A percentile compares a stretch with the other conserved stretches of the same genome.
These are phyloP conservation scores for Chamaecrista fasciculata DNA, from an alignment of 306 rosid species.

Conservation along the genomic window DNA sequence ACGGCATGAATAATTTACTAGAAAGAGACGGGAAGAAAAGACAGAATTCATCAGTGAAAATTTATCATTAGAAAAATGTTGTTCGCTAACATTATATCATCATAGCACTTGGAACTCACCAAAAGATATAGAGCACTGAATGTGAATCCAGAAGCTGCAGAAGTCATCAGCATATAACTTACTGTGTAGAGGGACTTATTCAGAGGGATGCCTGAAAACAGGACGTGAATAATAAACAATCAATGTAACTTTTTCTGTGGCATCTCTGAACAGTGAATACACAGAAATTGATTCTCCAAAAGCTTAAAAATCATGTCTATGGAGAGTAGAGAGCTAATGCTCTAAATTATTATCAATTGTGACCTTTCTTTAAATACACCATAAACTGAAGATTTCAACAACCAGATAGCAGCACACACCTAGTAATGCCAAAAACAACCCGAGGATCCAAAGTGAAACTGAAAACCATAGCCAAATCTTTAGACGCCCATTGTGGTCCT, in stretches of 20 bases:
- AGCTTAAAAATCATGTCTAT: slow-evolving; percentile 7
- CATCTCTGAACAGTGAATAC: slow-evolving; percentile 6
- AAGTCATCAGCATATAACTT: slow-evolving; percentile 80
- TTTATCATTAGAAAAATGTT: background rate
- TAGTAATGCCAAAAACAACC: slow-evolving; percentile 48
- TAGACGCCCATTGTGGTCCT: slow-evolving; percentile 81
- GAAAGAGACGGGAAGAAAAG: background rate
- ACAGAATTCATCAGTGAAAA: background rate
- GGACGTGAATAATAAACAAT: background rate
- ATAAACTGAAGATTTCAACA: slow-evolving; percentile 9
- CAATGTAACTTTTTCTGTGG: slow-evolving; percentile 7
- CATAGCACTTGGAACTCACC: slow-evolving; percentile 53
- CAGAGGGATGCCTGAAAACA: slow-evolving; percentile 68
- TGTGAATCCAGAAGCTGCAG: slow-evolving; percentile 72
- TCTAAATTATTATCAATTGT: slow-evolving; percentile 5
- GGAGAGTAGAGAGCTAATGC: background rate
- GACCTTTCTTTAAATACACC: background rate
- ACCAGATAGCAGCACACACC: slow-evolving; percentile 38
- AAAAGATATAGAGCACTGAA: slow-evolving; percentile 65
- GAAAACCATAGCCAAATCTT: slow-evolving; percentile 58
- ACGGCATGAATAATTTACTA: background rate
- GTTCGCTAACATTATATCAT: background rate
- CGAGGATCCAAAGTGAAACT: slow-evolving; percentile 49
- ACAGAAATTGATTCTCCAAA: slow-evolving; percentile 12
- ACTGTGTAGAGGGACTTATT: slow-evolving; percentile 80